Evolutionary conservation across 2,329 filamentous ascomycete genomes (phyloP).

Genomic region (Colletotrichum ledebouriae): DNA sequence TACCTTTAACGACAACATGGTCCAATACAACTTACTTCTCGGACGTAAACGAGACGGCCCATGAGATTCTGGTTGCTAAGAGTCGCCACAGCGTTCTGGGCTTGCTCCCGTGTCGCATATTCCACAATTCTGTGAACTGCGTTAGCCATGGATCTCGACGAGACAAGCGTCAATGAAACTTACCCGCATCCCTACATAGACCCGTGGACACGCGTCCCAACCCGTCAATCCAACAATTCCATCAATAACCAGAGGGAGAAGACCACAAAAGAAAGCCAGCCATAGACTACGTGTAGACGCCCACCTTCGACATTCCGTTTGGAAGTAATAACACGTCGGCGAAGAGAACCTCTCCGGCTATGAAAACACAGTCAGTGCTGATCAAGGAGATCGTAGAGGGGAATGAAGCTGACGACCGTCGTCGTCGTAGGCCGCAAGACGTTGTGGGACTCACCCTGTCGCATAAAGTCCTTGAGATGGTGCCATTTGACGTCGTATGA

Average conservation of each 20-base stretch:
- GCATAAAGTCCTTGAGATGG: slow-evolving; percentile 99
- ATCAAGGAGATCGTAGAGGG: too few relatives aligned
- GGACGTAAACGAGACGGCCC: slow-evolving; percentile 98
- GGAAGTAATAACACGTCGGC: slow-evolving; percentile 99
- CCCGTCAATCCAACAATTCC: slow-evolving; percentile 99
- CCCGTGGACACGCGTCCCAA: slow-evolving; percentile 89
- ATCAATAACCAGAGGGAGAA: slow-evolving; percentile 74
- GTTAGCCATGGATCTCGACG: slow-evolving; percentile 49
- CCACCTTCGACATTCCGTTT: slow-evolving; percentile 99
- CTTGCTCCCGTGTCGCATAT: slow-evolving; percentile 99
- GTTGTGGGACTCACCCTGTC: slow-evolving; percentile 81
- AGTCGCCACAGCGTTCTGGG: slow-evolving; percentile 95
- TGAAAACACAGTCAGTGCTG: slow-evolving; percentile 47
- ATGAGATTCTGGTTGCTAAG: slow-evolving; percentile 99
- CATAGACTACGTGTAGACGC: slow-evolving; percentile 90
- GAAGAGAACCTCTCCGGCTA: slow-evolving; percentile 99
- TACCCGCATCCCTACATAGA: slow-evolving; percentile 99
- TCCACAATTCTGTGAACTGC: slow-evolving; percentile 88
- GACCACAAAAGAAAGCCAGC: slow-evolving; percentile 83
- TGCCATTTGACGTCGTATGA: slow-evolving; percentile 99
- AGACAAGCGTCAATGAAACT: slow-evolving; percentile 58
- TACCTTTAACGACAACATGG: too few relatives aligned
- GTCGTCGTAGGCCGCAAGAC: slow-evolving; percentile 32
- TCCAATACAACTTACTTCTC: slow-evolving; percentile 77
- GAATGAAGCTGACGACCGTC: too few relatives aligned